A percentile compares a stretch with the other conserved stretches of the same genome.
These are phyloP conservation scores for Phaeosphaeria sp. DNA, from an alignment of 2,329 filamentous ascomycete genomes.

Conservation along the genomic window DNA sequence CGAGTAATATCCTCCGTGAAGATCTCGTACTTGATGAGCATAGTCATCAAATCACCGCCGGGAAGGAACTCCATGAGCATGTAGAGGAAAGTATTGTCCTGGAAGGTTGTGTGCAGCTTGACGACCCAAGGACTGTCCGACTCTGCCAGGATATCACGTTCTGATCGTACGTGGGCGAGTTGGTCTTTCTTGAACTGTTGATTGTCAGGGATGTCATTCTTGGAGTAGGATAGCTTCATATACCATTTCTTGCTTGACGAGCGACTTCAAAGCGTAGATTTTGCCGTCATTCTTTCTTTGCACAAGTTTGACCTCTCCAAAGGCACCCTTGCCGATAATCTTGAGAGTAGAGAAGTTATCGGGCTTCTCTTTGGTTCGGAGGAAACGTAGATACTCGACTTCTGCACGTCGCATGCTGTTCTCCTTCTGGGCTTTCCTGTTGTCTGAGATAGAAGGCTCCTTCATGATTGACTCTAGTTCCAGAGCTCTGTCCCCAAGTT, in stretches of 20 bases:
- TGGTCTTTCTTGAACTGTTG: conserved; percentile 92
- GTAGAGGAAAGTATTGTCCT: conserved; percentile 94
- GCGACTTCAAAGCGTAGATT: conserved; percentile 96
- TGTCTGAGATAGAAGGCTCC: conserved; percentile 75
- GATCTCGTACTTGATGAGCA: conserved; percentile 99
- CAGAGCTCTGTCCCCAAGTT: conserved; percentile 70
- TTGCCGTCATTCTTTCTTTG: conserved; percentile 96
- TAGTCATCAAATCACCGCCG: conserved; percentile 98
- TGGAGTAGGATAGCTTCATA: conserved; percentile 3
- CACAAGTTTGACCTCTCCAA: conserved; percentile 96
- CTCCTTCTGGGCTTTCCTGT: conserved; percentile 83
- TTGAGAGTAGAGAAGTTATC: conserved; percentile 96
- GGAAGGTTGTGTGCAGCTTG: conserved; percentile 97
- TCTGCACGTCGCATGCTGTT: conserved; percentile 86
- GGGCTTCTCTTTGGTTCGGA: conserved; percentile 90
- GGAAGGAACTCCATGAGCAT: conserved; percentile 99
- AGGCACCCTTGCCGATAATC: conserved; percentile 98
- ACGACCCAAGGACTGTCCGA: conserved; percentile 99
- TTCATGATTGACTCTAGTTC: conserved; percentile 87
- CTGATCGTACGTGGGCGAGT: conserved; percentile 93
- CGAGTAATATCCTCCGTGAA: conserved; percentile 98
- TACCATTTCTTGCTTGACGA: conserved; percentile 97
- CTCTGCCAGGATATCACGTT: conserved; percentile 96
- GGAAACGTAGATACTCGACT: conserved; percentile 89
- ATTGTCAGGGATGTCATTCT: conserved; percentile 21